Conservation (phyloP, 73 alveolate species). For the Paramecium octaurelia region DNA sequence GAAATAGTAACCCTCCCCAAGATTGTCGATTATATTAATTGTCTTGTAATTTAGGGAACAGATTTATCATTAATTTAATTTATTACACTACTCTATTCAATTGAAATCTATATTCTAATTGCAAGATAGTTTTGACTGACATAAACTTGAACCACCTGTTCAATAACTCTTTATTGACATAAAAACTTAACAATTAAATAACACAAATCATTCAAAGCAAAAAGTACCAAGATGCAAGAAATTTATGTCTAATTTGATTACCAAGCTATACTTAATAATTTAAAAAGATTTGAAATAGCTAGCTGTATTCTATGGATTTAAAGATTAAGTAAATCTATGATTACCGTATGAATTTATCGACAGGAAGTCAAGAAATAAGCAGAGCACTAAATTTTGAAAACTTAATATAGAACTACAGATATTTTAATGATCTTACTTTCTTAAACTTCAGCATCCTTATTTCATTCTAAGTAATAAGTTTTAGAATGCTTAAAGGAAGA, state of each 20-base stretch:
- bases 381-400: neutral
- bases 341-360: neutral
- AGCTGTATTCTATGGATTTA: neutral
- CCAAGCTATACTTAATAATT: neutral
- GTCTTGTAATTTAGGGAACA: slow-evolving; percentile 39
- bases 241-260: neutral
- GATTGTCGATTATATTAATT: neutral
- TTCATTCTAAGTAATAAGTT: no score
- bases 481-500: neutral
- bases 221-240: neutral
- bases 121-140: neutral
- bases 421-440: neutral
- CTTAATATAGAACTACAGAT: neutral
- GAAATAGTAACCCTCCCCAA: slow-evolving; percentile 5
- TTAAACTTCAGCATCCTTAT: neutral
- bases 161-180: neutral
- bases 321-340: neutral
- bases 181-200: neutral
- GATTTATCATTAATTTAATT: slow-evolving; percentile 9
- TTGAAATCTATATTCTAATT: neutral
- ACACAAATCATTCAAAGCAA: neutral
- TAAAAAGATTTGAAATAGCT: neutral
- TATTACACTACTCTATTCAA: neutral
- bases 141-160: neutral
- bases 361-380: neutral